These are phyloP conservation scores for Fonsecaea nubica DNA, from an alignment of 2,329 filamentous ascomycete genomes.

Conservation along the genomic window DNA sequence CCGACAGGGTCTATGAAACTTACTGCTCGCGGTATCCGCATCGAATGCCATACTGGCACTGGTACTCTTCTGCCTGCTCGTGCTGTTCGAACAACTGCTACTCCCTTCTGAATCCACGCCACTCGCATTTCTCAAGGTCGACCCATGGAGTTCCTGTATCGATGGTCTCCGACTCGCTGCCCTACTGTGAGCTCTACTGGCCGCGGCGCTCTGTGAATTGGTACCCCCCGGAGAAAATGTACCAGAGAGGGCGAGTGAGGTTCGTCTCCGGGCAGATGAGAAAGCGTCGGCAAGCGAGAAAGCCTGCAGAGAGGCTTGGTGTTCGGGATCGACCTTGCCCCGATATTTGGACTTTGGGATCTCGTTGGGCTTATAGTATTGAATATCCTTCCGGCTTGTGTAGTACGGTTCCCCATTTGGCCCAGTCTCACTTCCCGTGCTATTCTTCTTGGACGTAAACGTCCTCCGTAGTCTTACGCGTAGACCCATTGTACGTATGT, in stretches of 20 bases:
- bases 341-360: constrained; percentile 57
- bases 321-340: constrained; percentile 55
- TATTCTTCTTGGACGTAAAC: constrained; percentile 31
- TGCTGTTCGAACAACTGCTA: constrained; percentile 18
- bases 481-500: constrained; percentile 31
- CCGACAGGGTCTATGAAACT: constrained; percentile 5
- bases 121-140: constrained; percentile 24
- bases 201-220: constrained; percentile 39
- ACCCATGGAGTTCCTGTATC: constrained; percentile 15
- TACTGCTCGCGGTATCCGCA: constrained; percentile 33
- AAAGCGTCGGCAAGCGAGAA: constrained; percentile 52
- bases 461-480: constrained; percentile 35
- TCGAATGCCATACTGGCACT: constrained; percentile 27
- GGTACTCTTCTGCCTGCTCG: constrained; percentile 29
- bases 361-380: constrained; percentile 57
- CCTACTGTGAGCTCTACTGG: constrained; percentile 33
- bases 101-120: constrained; percentile 17
- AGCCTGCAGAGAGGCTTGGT: constrained; percentile 51
- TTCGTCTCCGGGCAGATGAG: constrained; percentile 25
- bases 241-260: constrained; percentile 36
- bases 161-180: constrained; percentile 27
- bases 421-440: constrained; percentile 13
- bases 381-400: constrained; percentile 48
- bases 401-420: constrained; percentile 33
- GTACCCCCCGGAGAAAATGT: constrained; percentile 40